phyloP scores from a whole-genome alignment of 768 basidiomycete genomes.

The Mycena olivaceomarginata region DNA sequence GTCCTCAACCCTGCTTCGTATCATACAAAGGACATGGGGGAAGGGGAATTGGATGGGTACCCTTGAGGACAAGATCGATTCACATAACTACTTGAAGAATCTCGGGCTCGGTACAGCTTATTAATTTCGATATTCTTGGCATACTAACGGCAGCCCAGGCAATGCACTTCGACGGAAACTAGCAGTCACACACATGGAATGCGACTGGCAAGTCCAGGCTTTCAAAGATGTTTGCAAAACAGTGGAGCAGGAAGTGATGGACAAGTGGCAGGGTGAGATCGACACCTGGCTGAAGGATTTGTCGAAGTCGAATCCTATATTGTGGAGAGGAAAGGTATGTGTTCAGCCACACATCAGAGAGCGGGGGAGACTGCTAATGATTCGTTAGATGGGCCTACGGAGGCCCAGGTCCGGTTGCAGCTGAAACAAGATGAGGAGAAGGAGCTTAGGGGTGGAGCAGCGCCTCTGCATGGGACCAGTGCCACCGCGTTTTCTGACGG shows the following conservation, averaged over 20 bases:
- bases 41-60: background rate
- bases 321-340: background rate
- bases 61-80: no score
- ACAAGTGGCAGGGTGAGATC: background rate
- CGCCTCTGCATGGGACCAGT: conserved; percentile 1
- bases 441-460: background rate
- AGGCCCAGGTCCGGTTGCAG: background rate
- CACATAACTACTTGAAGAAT: background rate
- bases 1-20: conserved; percentile 4
- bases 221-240: background rate
- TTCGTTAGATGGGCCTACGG: background rate
- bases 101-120: background rate
- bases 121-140: background rate
- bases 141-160: background rate
- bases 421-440: conserved; percentile 10
- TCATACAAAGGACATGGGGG: conserved; percentile 2
- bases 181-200: background rate
- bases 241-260: background rate
- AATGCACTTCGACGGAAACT: background rate
- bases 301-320: background rate
- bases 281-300: background rate
- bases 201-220: background rate
- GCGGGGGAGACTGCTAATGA: no score
- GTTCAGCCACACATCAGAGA: no score
- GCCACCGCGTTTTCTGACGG: background rate